These are phyloP conservation scores for Paraconiothyrium brasiliense DNA, from an alignment of 2,329 filamentous ascomycete species.

Conservation along the genomic window DNA sequence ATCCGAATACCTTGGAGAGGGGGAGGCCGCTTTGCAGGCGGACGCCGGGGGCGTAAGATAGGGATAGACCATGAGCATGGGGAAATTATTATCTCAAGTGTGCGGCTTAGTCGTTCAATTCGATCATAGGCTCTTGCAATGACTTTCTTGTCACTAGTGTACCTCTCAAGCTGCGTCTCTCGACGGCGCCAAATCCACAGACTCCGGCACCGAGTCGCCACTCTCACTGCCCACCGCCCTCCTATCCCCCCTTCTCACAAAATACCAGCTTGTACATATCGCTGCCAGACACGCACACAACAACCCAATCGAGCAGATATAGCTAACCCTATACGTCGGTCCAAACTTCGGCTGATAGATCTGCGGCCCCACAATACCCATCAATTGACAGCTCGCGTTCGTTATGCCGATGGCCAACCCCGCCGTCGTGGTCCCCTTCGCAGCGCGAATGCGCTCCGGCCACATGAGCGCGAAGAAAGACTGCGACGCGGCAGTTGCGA, in stretches of 20 bases:
- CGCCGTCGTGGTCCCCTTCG: conserved; percentile 28
- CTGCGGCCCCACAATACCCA: conserved; percentile 41
- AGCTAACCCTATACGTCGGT: conserved; percentile 51
- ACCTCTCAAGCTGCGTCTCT: no score
- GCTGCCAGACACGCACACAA: conserved; percentile 32
- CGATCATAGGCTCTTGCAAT: no score
- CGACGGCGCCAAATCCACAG: no score
- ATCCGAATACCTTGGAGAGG: conserved; percentile 35
- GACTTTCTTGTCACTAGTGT: no score
- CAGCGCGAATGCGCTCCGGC: conserved; percentile 54
- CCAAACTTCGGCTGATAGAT: conserved; percentile 54
- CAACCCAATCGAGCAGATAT: conserved; percentile 47
- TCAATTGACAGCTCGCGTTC: no score
- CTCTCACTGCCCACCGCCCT: not conserved
- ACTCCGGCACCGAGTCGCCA: no score
- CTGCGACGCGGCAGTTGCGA: conserved; percentile 52
- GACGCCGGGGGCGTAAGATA: conserved; percentile 1
- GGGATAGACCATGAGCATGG: no score
- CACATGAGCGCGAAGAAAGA: conserved; percentile 54
- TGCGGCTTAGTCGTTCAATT: no score
- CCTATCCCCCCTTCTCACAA: conserved; percentile 24
- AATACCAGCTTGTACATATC: conserved; percentile 30
- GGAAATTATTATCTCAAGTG: no score
- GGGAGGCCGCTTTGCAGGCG: conserved; percentile 31
- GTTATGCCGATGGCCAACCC: no score